Base-by-base conservation (phyloP, 2,329 filamentous ascomycete genomes). In the Paecilomyces dactylethromorphus region DNA sequence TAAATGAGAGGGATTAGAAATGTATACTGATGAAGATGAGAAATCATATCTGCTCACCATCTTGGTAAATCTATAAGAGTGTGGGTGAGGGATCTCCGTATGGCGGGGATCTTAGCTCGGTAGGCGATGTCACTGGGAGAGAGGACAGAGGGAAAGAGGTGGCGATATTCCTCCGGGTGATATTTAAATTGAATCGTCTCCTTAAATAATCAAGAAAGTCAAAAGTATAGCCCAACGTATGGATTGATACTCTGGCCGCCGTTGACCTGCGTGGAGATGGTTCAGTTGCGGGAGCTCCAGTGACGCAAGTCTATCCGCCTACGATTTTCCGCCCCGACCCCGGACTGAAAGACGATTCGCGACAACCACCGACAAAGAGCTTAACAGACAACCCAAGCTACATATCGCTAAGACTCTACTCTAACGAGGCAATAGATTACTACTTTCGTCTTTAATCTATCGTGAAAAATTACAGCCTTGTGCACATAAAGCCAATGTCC, bases 401-500 rank as follows among this genome's bases (percentile, higher is more conserved):
- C 21, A 52, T 24, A n/a, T 58, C 2, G 1, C 7, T 45, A n/a
- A 45, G 8, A 45, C 15, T 18, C 15, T 45, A 45, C 39, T 2
- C 7, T 21, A n/a, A 6, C 4, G 18, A 18, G 39, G 15, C 15
- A 2, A 45, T 45, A 45, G 3, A 5, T 7, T 45, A 45, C 18
- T 21, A 3, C 50, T 15, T 52, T 11, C 15, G 13, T 12, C 50
- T 7, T 24, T 2, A 26, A 11, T 26, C 21, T 24, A n/a, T 5
- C 50, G 7, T 6, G 3, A 45, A 13, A 7, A 29, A 26, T 56
- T 29, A 26, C 18, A 4, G 4, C 15, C 39, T 45, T 45, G 39
- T n/a, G n/a, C 3, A 21, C n/a, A 45, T n/a, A 45, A 45, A 10
- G 18, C 56, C 26, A 33, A 87, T 85, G 81, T 79, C 85, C 12